phyloP scores from a whole-genome alignment of 768 basidiomycete species.

The Pisolithus sp. region DNA sequence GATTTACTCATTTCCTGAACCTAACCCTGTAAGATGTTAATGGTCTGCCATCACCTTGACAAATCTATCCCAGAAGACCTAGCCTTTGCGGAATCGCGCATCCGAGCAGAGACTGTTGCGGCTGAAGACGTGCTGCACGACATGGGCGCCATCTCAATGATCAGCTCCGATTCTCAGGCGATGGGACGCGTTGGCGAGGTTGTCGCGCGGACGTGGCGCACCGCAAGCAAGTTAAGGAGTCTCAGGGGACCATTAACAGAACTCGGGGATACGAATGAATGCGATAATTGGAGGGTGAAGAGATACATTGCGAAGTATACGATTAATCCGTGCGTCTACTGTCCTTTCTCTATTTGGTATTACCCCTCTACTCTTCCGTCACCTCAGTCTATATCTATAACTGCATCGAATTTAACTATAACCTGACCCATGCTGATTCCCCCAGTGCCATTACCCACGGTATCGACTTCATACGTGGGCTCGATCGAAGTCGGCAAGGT shows the following conservation, averaged over 20 bases:
- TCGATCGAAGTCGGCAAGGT: conserved; percentile 76
- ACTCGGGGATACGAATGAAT: conserved; percentile 39
- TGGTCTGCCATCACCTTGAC: conserved; percentile 99
- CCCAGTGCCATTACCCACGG: conserved; percentile 89
- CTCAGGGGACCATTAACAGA: conserved; percentile 64
- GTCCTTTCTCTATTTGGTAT: not conserved
- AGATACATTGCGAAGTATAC: conserved; percentile 95
- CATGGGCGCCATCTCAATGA: conserved; percentile 92
- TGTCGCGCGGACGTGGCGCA: conserved; percentile 87
- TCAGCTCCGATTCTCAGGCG: conserved; percentile 93
- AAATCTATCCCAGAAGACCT: conserved; percentile 88
- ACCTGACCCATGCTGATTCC: not conserved
- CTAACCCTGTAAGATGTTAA: conserved; percentile 70
- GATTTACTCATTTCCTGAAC: not conserved
- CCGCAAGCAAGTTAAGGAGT: conserved; percentile 90
- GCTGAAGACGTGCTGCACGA: conserved; percentile 96
- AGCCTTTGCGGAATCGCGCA: conserved; percentile 94
- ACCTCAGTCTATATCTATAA: no score
- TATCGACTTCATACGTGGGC: conserved; percentile 80
- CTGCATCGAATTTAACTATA: no score
- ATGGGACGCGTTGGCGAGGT: conserved; percentile 99
- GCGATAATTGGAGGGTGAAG: conserved; percentile 88
- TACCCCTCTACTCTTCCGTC: not conserved
- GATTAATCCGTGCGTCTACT: conserved; percentile 78
- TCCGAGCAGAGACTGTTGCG: conserved; percentile 93